Percentiles rank a stretch among this genome's conserved stretches.
Evolutionary conservation across 768 basidiomycete genomes (phyloP).

Genomic region (Termitomyces sp.): DNA sequence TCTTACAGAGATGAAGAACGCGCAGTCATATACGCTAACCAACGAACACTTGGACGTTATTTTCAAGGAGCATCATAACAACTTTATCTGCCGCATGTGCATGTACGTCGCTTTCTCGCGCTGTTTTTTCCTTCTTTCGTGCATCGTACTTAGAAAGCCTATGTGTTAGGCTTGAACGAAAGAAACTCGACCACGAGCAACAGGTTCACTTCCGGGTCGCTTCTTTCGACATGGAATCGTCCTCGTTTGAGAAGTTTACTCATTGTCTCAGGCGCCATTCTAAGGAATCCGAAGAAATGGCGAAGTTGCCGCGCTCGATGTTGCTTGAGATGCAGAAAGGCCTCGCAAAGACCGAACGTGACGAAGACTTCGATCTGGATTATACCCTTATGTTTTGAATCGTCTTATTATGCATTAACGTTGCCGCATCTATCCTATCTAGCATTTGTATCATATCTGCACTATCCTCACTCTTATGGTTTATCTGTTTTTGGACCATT

Average conservation of each 20-base stretch:
- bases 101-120: neutral
- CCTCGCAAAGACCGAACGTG: neutral
- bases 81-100: conserved; percentile 4
- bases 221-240: neutral
- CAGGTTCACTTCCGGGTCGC: neutral
- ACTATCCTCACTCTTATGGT: neutral
- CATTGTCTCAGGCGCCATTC: neutral
- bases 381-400: neutral
- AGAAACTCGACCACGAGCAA: neutral
- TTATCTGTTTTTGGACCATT: neutral
- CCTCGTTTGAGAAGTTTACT: neutral
- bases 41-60: neutral
- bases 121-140: neutral
- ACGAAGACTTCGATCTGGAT: conserved; percentile 1
- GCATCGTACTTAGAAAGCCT: neutral
- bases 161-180: neutral
- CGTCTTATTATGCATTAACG: neutral
- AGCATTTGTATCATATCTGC: neutral
- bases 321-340: neutral
- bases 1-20: neutral
- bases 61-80: neutral
- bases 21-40: neutral
- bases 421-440: neutral
- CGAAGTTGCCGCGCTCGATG: neutral
- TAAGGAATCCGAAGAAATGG: neutral